Conservation (phyloP, 169 alveolate species). For the Blepharisma undulans region DNA sequence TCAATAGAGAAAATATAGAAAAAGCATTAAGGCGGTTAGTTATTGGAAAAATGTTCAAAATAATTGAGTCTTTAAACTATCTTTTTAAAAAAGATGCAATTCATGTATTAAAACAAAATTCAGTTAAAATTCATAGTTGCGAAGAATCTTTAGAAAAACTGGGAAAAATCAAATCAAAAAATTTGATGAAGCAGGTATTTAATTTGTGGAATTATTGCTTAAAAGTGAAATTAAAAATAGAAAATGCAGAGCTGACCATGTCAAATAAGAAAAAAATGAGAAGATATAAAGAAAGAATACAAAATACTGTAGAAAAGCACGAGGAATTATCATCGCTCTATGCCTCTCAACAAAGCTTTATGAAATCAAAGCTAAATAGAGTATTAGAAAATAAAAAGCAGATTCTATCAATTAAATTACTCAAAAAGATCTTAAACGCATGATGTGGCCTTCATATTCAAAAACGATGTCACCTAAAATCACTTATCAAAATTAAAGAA, state of each 20-base stretch:
- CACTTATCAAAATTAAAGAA: not conserved
- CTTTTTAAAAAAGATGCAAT: not conserved
- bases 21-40: not conserved
- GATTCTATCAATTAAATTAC: not conserved
- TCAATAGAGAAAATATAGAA: not conserved
- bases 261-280: not conserved
- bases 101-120: not conserved
- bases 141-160: not conserved
- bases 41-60: not conserved
- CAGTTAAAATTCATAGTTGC: not conserved
- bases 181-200: not conserved
- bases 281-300: not conserved
- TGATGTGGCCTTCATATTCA: not conserved
- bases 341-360: not conserved
- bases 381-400: not conserved
- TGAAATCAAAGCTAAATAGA: not conserved
- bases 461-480: not conserved
- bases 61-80: not conserved
- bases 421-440: not conserved
- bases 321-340: not conserved
- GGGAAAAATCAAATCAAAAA: not conserved
- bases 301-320: not conserved
- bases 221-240: not conserved
- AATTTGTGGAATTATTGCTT: not conserved
- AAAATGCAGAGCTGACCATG: not conserved